Evolutionary conservation across 2,329 filamentous ascomycete species (phyloP).

Genomic region (Elsinoe fawcettii): DNA sequence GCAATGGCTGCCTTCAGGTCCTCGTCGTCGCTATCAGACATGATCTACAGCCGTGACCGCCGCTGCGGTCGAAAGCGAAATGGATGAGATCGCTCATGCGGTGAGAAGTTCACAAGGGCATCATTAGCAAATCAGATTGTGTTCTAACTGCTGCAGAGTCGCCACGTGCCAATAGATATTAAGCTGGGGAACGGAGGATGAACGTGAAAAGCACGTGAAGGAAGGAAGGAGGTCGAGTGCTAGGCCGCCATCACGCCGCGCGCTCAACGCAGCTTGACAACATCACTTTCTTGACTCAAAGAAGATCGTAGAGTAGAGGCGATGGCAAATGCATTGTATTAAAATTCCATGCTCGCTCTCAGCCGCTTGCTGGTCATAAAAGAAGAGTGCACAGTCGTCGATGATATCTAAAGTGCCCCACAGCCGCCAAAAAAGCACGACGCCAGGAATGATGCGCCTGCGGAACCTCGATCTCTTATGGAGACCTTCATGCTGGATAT

Average conservation of each 20-base stretch:
- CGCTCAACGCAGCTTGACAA: no score
- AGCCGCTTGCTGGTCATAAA: conserved; percentile 7
- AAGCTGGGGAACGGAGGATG: not conserved
- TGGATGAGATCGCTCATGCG: not conserved
- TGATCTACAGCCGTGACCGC: not conserved
- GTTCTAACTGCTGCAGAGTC: no score
- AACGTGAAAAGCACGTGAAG: not conserved
- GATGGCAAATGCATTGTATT: conserved; percentile 4
- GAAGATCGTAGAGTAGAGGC: not conserved
- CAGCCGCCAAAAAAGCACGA: not conserved
- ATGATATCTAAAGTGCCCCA: conserved; percentile 10
- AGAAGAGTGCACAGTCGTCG: conserved; percentile 9
- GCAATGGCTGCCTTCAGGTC: conserved; percentile 55
- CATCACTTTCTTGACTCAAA: no score
- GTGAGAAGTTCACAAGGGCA: not conserved
- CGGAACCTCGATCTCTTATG: not conserved
- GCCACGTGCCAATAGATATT: no score
- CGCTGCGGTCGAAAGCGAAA: not conserved
- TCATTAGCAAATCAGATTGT: no score
- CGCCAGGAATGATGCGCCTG: not conserved
- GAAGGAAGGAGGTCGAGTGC: not conserved
- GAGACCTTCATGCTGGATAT: not conserved
- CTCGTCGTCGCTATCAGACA: conserved; percentile 46
- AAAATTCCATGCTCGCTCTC: conserved; percentile 5
- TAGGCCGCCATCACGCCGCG: not conserved